Conservation (phyloP, 2,329 filamentous ascomycete genomes). For the Aspergillus hiratsukae region DNA sequence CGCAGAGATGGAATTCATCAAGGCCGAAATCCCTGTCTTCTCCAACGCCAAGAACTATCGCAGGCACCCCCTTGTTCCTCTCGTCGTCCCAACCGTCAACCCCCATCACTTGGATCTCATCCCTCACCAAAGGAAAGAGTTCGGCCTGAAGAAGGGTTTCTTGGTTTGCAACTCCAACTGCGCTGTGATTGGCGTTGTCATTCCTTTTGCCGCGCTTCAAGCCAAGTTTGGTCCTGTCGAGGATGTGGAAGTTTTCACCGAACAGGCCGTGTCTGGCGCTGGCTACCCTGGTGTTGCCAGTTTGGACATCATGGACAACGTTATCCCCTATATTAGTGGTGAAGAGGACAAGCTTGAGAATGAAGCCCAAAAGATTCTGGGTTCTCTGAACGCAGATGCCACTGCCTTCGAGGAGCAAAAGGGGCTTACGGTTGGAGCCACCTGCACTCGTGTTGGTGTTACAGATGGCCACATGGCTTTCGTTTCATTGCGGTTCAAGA, state of each 20-base stretch:
- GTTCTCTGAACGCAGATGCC: constrained; percentile 63
- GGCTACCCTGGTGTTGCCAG: constrained; percentile 65
- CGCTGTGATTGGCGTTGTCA: constrained; percentile 92
- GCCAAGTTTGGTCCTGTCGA: constrained; percentile 74
- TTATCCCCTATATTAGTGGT: constrained; percentile 86
- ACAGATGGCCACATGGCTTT: constrained; percentile 95
- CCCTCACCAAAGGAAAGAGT: constrained; percentile 74
- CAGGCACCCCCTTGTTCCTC: constrained; percentile 79
- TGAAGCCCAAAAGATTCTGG: constrained; percentile 92
- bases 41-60: constrained; percentile 98
- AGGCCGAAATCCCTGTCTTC: constrained; percentile 84
- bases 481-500: constrained; percentile 77
- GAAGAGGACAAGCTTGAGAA: constrained; percentile 96
- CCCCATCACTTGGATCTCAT: constrained; percentile 81
- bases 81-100: constrained; percentile 95
- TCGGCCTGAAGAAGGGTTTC: constrained; percentile 76
- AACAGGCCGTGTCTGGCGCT: constrained; percentile 91
- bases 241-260: constrained; percentile 79
- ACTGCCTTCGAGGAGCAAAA: constrained; percentile 74
- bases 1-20: constrained; percentile 83
- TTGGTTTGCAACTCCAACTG: constrained; percentile 98
- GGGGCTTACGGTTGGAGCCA: constrained; percentile 71
- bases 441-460: constrained; percentile 92
- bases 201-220: constrained; percentile 88
- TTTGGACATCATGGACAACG: constrained; percentile 96